phyloP scores from a whole-genome alignment of 371 early-diverging fungal species.

The Mortierella sp. region DNA sequence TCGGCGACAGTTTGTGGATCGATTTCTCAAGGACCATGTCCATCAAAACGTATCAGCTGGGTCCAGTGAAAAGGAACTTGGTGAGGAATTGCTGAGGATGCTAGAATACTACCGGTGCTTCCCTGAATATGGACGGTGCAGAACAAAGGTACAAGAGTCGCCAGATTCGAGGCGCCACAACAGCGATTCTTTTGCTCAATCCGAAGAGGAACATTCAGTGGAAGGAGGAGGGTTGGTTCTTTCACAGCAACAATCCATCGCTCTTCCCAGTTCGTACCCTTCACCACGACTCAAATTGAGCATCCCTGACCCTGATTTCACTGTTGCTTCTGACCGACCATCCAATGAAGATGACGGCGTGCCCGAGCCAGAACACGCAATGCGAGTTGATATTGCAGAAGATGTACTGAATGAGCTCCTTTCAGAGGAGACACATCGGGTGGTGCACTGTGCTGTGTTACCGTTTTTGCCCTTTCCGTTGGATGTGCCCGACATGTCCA shows the following conservation, averaged over 20 bases:
- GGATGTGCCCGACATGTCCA: neutral
- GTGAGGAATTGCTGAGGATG: constrained; percentile 23
- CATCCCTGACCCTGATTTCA: no score
- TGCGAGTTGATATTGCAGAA: constrained; percentile 32
- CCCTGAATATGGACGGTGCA: constrained; percentile 34
- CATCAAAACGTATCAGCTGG: neutral
- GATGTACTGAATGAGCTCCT: constrained; percentile 29
- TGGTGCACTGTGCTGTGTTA: constrained; percentile 43
- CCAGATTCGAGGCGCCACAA: neutral
- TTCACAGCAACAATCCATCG: no score
- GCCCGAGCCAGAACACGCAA: neutral
- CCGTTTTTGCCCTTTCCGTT: constrained; percentile 39
- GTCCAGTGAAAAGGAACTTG: constrained; percentile 1
- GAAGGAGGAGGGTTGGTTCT: no score
- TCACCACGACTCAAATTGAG: no score
- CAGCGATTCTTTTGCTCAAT: neutral
- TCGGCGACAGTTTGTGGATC: constrained; percentile 15
- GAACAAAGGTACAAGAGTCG: neutral
- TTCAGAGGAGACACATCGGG: constrained; percentile 38
- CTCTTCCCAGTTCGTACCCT: no score
- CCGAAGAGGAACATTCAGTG: no score
- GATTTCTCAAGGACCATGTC: constrained; percentile 3
- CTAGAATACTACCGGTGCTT: constrained; percentile 45
- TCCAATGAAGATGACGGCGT: no score
- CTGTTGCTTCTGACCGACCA: no score